Evolutionary conservation across 2,329 filamentous ascomycete species (phyloP), one percentile per base, ranked within the genome.

Genomic region (Thermothelomyces thermophilus): DNA sequence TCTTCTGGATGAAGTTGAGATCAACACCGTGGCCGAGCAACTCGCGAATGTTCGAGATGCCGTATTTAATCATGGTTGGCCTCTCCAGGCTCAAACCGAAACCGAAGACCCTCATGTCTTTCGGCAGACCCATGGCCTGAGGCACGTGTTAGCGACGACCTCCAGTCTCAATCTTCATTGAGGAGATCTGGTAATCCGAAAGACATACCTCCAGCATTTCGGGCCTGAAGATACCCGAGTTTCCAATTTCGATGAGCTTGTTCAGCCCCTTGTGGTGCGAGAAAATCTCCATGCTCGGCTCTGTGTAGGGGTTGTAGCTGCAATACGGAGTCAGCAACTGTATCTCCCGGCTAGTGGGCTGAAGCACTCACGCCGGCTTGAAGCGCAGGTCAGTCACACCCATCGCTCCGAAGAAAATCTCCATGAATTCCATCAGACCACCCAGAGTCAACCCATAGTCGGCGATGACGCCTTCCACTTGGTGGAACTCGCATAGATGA

Each of bases 201-300:
- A 35, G 13, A 44, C 45, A 3, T 53, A 54, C 46, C 70, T 95
- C 86, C 24, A 63, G 70, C 91, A 97, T 96, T 71, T 98, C 93
- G 1, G 93, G 90, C 58, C 93, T 79, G 82, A 98, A 98, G 90
- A 98, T 97, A 56, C 93, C 93, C 61, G 86, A 91, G 73, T 98
- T 97, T 53, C 93, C 93, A 65, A 97, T 97, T 73, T 97, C 93
- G 22, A 97, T 88, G 73, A 94, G 85, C 74, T 95, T 95, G 62
- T 81, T 81, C 43, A 96, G 73, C 3, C 90, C 91, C 63, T 85
- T 80, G 75, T 97, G 93, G 74, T 85, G 97, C 58, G 87, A 89
- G 72, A 97, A 98, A 59, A 98, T 95, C 71, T 98, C 93, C 90
- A 98, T 94, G 66, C 85, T 86, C 26, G 93, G 90, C 71, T 98